Percentiles rank a stretch among this genome's conserved stretches.
Conservation (phyloP, 2,329 filamentous ascomycete genomes). For the Ophiognomonia clavigignenti-juglandacearum region DNA sequence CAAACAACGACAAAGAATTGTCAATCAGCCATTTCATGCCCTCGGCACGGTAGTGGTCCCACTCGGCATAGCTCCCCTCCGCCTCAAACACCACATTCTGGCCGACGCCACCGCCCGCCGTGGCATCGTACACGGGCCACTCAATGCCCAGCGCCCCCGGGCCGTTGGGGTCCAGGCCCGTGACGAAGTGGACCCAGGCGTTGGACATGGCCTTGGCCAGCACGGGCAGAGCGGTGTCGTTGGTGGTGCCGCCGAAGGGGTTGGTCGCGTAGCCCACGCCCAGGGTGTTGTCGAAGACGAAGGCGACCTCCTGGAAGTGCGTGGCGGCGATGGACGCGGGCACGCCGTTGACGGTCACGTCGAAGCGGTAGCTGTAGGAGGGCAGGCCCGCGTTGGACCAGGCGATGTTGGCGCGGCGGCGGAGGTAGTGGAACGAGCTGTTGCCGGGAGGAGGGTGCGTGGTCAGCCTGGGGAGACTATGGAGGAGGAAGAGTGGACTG, state of each 20-base stretch:
- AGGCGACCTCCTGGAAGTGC: conserved; percentile 46
- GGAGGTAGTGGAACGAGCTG: conserved; percentile 4
- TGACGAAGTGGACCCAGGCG: conserved; percentile 48
- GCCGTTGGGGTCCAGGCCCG: conserved; percentile 38
- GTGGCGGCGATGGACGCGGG: conserved; percentile 4
- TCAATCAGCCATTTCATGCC: conserved; percentile 33
- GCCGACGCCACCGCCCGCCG: conserved; percentile 17
- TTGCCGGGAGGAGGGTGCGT: not conserved
- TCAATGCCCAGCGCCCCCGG: conserved; percentile 15
- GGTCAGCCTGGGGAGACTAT: too few species aligned
- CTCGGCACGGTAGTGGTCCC: conserved; percentile 38
- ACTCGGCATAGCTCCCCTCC: conserved; percentile 34
- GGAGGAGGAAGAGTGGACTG: not conserved
- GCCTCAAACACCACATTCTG: conserved; percentile 46
- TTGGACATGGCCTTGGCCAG: conserved; percentile 43
- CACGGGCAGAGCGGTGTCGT: conserved; percentile 31
- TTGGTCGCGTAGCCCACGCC: conserved; percentile 40
- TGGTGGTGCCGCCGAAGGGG: conserved; percentile 37
- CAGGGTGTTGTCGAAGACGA: conserved; percentile 48
- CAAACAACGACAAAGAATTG: conserved; percentile 13
- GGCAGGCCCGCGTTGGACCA: conserved; percentile 41
- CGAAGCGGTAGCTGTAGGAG: conserved; percentile 38
- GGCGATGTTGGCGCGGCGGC: conserved; percentile 40
- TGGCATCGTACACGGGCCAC: conserved; percentile 19
- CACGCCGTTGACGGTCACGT: conserved; percentile 31